Evolutionary conservation across 306 rosid genomes (phyloP).

Genomic region (Rubus idaeus): DNA sequence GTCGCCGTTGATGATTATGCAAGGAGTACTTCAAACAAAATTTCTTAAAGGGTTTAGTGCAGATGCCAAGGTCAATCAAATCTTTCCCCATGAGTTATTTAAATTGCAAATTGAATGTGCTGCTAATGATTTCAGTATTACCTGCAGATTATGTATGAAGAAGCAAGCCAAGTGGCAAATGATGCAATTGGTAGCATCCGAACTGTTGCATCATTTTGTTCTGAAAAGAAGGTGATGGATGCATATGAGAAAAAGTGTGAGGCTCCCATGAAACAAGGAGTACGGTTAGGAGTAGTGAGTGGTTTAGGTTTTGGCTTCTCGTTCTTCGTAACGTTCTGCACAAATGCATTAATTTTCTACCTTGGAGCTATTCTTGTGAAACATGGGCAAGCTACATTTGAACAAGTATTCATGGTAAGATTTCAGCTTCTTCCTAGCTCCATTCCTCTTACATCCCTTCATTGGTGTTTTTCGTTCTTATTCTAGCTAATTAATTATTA

Average conservation of each 20-base stretch:
- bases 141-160: constrained; percentile 75
- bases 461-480: background rate
- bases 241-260: constrained; percentile 59
- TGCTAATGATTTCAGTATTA: background rate
- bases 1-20: constrained; percentile 59
- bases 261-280: constrained; percentile 60
- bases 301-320: constrained; percentile 78
- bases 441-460: background rate
- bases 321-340: constrained; percentile 50
- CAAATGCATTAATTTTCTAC: constrained; percentile 76
- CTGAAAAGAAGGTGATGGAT: constrained; percentile 81
- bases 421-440: background rate
- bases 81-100: background rate
- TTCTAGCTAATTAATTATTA: constrained; percentile 15
- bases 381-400: constrained; percentile 60
- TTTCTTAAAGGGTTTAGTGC: constrained; percentile 72
- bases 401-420: constrained; percentile 79
- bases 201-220: constrained; percentile 90
- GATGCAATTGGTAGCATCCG: constrained; percentile 91
- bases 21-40: constrained; percentile 55
- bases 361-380: constrained; percentile 63
- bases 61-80: constrained; percentile 74
- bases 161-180: constrained; percentile 91
- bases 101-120: background rate
- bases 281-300: constrained; percentile 66